A percentile compares a stretch with the other conserved stretches of the same genome.
phyloP scores from a whole-genome alignment of 1,284 basidiomycete genomes.

The Austroboletus niveus region DNA sequence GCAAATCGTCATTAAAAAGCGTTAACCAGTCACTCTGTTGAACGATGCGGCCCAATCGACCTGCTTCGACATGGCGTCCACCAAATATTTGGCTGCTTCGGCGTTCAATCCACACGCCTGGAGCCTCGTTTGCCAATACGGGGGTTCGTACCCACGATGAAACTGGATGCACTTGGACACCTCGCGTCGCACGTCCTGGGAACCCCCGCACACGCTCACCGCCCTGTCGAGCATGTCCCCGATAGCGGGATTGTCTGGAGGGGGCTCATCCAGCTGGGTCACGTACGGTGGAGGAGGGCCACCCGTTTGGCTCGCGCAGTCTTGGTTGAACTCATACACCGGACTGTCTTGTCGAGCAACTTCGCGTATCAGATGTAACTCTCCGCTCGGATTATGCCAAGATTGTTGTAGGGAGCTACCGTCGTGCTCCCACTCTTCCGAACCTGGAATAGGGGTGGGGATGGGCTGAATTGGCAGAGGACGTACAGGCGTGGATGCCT shows the following conservation, averaged over 20 bases:
- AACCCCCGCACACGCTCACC: conserved; percentile 15
- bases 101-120: conserved; percentile 21
- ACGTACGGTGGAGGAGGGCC: conserved; percentile 21
- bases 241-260: conserved; percentile 6
- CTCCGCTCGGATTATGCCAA: conserved; percentile 4
- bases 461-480: conserved; percentile 22
- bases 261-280: conserved; percentile 1
- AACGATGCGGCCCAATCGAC: conserved; percentile 20
- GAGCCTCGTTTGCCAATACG: conserved; percentile 28
- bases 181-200: conserved; percentile 17
- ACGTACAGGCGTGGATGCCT: conserved; percentile 5
- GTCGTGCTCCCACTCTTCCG: conserved; percentile 10
- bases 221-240: conserved; percentile 25
- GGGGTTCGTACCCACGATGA: conserved; percentile 27
- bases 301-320: conserved; percentile 5
- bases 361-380: conserved; percentile 2
- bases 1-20: too few species aligned
- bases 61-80: conserved; percentile 30
- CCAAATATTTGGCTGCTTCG: conserved; percentile 15
- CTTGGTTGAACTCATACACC: conserved; percentile 5
- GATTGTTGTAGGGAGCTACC: conserved; percentile 7
- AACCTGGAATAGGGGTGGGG: conserved; percentile 17
- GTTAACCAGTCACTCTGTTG: neutral
- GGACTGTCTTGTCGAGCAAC: conserved; percentile 28
- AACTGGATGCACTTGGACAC: conserved; percentile 25